A percentile compares a stretch with the other conserved stretches of the same genome.
Conservation (phyloP, 371 early-diverging fungal species). For the Mucor racemosus region DNA sequence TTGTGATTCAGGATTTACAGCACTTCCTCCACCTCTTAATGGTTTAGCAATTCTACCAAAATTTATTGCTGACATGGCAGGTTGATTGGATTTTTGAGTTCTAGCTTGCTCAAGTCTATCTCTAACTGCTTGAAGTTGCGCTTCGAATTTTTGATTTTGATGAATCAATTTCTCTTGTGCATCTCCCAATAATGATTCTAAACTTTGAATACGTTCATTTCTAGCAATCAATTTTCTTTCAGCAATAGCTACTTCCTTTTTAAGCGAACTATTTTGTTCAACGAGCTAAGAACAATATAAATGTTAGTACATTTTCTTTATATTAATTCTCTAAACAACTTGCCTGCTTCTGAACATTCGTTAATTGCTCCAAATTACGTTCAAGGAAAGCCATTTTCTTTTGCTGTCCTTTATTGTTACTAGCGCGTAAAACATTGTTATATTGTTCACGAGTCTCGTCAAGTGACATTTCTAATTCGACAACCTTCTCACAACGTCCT, state of each 20-base stretch:
- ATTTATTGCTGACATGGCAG: constrained; percentile 56
- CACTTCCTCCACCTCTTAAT: constrained; percentile 83
- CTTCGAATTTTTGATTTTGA: constrained; percentile 87
- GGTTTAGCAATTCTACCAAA: constrained; percentile 92
- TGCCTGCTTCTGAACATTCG: constrained; percentile 90
- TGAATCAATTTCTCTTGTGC: constrained; percentile 72
- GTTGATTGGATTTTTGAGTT: constrained; percentile 52
- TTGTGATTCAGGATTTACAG: constrained; percentile 16
- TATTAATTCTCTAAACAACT: too few relatives aligned
- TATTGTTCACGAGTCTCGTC: constrained; percentile 94
- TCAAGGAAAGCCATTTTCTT: constrained; percentile 96
- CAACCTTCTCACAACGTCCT: constrained; percentile 92
- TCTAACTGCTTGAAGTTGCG: constrained; percentile 72
- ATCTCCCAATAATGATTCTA: constrained; percentile 86
- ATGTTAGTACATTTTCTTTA: neutral
- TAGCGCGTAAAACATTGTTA: constrained; percentile 79
- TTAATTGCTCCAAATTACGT: constrained; percentile 93
- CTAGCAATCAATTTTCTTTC: constrained; percentile 91
- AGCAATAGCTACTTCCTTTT: constrained; percentile 88
- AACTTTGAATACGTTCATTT: constrained; percentile 90
- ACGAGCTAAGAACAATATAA: constrained; percentile 64
- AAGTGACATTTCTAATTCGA: constrained; percentile 92
- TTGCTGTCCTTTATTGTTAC: constrained; percentile 84
- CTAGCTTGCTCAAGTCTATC: constrained; percentile 78
- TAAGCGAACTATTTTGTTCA: constrained; percentile 90